Evolutionary conservation across 805 yeast genomes (phyloP), one percentile per base, ranked within the genome.

Genomic region (Metschnikowia continentalis): DNA sequence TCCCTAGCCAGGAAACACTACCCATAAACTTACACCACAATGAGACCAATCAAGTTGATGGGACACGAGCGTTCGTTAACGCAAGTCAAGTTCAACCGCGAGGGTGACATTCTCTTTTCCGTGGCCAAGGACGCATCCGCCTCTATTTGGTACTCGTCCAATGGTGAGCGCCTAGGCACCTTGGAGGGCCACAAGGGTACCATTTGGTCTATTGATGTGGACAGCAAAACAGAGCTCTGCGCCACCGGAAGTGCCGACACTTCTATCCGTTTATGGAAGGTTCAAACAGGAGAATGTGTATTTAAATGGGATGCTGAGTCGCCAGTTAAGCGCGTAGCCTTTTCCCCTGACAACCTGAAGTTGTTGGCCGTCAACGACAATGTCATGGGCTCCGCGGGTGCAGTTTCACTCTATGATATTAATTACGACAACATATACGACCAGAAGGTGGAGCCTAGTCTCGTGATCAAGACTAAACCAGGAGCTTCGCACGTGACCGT

Each of bases 51-150:
- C 67, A 74, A 83, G 77, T 75, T 86, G 63, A 87, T 88, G 79
- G 98, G 98, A 54, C 99, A 94, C 74, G 96, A 89, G 76, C 96
- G 99, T 81, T 90, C 98, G 59, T 76, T 94, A 62, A 91, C 98
- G 45, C 98, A 94, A 78, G 91, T 94, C 61, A 92, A 88, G 68
- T 94, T 84, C 76, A 94, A 94, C 80, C 79, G 83, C 55, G 98
- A 95, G 65, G 99, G 99, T 42, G 99, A 94, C 69, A 72, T 94
- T 59, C 79, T 94, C 51, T 86, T 94, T 67, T 84, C 98, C 10
- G 91, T 89, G 38, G 90, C 97, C 57, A 90, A 94, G 71, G 99
- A 94, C 79, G 79, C 80, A 61, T 82, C 84, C 11, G 96, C 95
- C 1, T 85, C 91, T 43, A 85, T 92, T 54, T 95, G 98, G 97